Evolutionary conservation across 768 basidiomycete genomes (phyloP).

Genomic region (Fomitopsis pulvina): DNA sequence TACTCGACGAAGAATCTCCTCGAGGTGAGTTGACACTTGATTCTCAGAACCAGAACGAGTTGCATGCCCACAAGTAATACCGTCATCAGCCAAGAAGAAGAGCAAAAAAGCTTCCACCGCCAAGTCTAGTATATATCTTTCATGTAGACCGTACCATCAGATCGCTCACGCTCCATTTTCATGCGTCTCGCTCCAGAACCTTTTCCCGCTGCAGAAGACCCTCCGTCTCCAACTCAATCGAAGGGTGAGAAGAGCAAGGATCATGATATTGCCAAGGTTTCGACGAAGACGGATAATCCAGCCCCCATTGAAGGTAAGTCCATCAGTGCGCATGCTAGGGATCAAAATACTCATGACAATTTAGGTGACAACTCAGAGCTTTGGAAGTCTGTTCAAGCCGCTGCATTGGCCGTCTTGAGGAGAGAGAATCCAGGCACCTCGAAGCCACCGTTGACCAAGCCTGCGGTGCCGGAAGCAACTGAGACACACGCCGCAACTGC

Average conservation of each 20-base stretch:
- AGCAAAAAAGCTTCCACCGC: too few relatives aligned
- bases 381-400: not conserved
- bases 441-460: not conserved
- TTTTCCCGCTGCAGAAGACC: not conserved
- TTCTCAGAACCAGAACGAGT: too few relatives aligned
- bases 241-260: not conserved
- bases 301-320: too few relatives aligned
- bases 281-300: not conserved
- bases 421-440: not conserved
- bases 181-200: not conserved
- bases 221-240: not conserved
- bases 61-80: too few relatives aligned
- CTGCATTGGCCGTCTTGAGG: not conserved
- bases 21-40: too few relatives aligned
- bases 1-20: too few relatives aligned
- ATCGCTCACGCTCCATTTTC: not conserved
- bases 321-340: not conserved
- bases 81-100: too few relatives aligned
- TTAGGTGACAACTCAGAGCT: slow-evolving; percentile 6
- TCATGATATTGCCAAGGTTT: not conserved
- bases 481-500: not conserved
- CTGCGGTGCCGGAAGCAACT: not conserved
- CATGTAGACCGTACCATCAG: too few relatives aligned
- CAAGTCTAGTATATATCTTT: too few relatives aligned
- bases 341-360: not conserved